phyloP scores from a whole-genome alignment of 129 eudicot species.

The Escallonia herrerae region DNA sequence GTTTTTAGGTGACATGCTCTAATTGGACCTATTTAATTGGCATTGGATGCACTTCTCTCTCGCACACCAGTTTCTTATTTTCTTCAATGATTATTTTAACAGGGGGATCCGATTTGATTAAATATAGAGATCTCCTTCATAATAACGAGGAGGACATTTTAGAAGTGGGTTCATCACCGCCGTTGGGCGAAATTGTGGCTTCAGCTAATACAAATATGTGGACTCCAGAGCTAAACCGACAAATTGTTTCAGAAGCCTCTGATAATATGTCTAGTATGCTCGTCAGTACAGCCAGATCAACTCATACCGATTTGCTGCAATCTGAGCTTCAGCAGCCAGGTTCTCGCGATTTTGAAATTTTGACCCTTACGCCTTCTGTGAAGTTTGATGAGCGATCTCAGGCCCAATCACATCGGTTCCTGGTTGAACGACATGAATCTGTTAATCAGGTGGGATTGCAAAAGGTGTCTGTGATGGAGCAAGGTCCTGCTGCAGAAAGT shows the following conservation, averaged over 20 bases:
- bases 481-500: conserved; percentile 7
- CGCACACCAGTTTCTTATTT: neutral
- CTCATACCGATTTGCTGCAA: neutral
- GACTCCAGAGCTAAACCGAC: conserved; percentile 10
- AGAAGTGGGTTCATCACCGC: neutral
- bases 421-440: conserved; percentile 1
- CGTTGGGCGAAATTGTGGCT: conserved; percentile 18
- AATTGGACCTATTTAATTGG: too few relatives aligned
- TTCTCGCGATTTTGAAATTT: conserved; percentile 15
- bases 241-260: conserved; percentile 10
- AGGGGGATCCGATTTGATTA: neutral
- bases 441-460: neutral
- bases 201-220: conserved; percentile 16
- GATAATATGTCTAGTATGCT: conserved; percentile 12
- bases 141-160: conserved; percentile 1
- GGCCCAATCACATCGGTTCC: conserved; percentile 12
- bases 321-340: conserved; percentile 16
- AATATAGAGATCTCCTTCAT: conserved; percentile 1
- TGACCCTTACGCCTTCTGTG: conserved; percentile 14
- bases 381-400: conserved; percentile 14
- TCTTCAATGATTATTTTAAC: conserved; percentile 2
- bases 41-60: too few relatives aligned
- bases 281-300: conserved; percentile 7
- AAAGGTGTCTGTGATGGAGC: conserved; percentile 1
- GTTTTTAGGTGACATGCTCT: too few relatives aligned